Evolutionary conservation across 768 basidiomycete species (phyloP).

Genomic region (Cytidiella melzeri): DNA sequence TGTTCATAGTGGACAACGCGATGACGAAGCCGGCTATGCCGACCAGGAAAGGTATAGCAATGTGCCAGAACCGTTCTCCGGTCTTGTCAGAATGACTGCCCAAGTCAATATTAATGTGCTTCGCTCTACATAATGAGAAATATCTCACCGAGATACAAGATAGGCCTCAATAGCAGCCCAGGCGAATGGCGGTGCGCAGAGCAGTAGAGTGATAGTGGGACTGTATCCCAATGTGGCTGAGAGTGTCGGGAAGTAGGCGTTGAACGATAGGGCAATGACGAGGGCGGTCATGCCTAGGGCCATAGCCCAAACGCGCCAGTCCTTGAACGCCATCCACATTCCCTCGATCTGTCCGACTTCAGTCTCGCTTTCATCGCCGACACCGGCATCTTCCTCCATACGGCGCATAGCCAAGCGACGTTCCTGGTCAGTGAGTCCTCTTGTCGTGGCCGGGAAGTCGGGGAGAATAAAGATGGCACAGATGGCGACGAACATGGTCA

Average conservation of each 20-base stretch:
- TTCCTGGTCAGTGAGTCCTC: constrained; percentile 56
- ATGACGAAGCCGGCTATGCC: constrained; percentile 71
- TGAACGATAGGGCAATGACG: constrained; percentile 64
- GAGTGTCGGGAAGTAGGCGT: constrained; percentile 76
- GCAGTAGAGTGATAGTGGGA: constrained; percentile 55
- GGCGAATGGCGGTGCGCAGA: constrained; percentile 76
- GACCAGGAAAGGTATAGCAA: constrained; percentile 41
- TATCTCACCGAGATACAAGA: constrained; percentile 39
- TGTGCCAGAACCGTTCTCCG: constrained; percentile 70
- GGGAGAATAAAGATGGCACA: constrained; percentile 61
- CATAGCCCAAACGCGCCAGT: constrained; percentile 85
- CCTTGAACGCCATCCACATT: constrained; percentile 55
- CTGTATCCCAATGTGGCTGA: constrained; percentile 64
- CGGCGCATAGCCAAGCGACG: constrained; percentile 48
- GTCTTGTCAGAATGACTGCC: constrained; percentile 66
- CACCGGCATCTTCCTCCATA: constrained; percentile 60
- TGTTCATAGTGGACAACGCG: constrained; percentile 58
- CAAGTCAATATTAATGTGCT: neutral
- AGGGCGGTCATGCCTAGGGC: constrained; percentile 51
- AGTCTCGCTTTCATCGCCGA: constrained; percentile 44
- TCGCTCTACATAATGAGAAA: neutral
- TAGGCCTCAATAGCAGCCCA: constrained; percentile 56
- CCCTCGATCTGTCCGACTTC: constrained; percentile 36
- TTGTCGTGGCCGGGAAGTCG: constrained; percentile 59
- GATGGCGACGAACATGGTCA: constrained; percentile 50